A percentile compares a stretch with the other conserved stretches of the same genome.
Evolutionary conservation across 768 basidiomycete species (phyloP).

Genomic region (Cubamyces sp.): DNA sequence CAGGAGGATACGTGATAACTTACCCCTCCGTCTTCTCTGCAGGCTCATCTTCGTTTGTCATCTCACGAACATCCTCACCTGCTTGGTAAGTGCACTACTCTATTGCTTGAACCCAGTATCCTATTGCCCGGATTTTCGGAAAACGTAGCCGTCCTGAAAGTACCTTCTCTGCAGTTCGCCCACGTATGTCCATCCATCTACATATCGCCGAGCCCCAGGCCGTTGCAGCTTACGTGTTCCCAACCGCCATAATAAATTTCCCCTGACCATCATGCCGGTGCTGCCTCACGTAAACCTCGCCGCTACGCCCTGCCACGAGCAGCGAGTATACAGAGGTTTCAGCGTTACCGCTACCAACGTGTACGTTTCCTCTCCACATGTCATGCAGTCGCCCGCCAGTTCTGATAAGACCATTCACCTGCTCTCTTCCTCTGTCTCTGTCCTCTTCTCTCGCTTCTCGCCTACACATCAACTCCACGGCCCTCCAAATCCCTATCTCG

Average conservation of each 20-base stretch:
- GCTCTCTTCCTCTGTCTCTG: too few species aligned
- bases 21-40: background rate
- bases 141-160: too few species aligned
- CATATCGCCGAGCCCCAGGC: too few species aligned
- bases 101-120: too few species aligned
- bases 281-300: too few species aligned
- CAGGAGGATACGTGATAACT: background rate
- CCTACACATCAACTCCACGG: too few species aligned
- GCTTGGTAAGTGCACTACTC: background rate
- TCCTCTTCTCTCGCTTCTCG: too few species aligned
- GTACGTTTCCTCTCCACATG: background rate
- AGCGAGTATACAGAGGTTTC: conserved; percentile 5
- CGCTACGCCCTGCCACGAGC: too few species aligned
- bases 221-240: too few species aligned
- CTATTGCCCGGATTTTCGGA: too few species aligned
- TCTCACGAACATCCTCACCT: conserved; percentile 5
- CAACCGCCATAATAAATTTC: background rate
- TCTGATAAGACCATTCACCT: too few species aligned
- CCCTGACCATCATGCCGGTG: background rate
- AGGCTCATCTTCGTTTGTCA: conserved; percentile 6
- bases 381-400: background rate
- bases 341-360: conserved; percentile 7
- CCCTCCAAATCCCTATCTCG: too few species aligned
- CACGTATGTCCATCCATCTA: background rate
- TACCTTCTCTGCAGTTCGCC: conserved; percentile 5